These are phyloP conservation scores for Arthrocladium fulminans DNA, from an alignment of 2,329 filamentous ascomycete species.

Conservation along the genomic window DNA sequence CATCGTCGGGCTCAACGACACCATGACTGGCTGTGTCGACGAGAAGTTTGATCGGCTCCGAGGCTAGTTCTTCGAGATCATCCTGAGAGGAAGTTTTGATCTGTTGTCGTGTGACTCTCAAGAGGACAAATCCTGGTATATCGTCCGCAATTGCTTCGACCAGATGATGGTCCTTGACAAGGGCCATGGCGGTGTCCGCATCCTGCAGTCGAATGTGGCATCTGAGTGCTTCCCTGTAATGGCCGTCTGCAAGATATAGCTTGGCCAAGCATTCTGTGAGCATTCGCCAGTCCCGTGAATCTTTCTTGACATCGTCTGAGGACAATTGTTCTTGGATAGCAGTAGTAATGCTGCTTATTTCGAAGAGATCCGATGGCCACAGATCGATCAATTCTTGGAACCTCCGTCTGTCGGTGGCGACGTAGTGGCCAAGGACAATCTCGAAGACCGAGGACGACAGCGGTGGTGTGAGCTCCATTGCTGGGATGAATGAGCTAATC, in stretches of 20 bases:
- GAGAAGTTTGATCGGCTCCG: conserved; percentile 75
- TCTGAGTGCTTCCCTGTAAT: conserved; percentile 72
- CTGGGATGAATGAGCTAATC: conserved; percentile 75
- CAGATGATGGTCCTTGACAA: conserved; percentile 84
- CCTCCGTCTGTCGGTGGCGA: conserved; percentile 63
- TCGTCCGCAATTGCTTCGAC: conserved; percentile 82
- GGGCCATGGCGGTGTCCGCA: conserved; percentile 74
- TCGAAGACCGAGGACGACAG: conserved; percentile 80
- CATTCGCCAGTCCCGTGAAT: conserved; percentile 79
- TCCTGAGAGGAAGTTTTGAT: conserved; percentile 54
- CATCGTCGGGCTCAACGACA: conserved; percentile 65
- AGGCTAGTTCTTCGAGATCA: conserved; percentile 70
- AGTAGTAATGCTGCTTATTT: conserved; percentile 64
- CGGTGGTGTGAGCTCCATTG: conserved; percentile 64
- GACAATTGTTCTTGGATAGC: conserved; percentile 75
- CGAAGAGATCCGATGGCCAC: conserved; percentile 80
- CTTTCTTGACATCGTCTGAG: conserved; percentile 58
- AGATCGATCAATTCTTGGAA: conserved; percentile 71
- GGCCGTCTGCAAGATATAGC: conserved; percentile 71
- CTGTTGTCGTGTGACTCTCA: conserved; percentile 69
- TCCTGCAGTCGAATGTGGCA: conserved; percentile 89
- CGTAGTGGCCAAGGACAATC: conserved; percentile 79
- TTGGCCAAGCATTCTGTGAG: conserved; percentile 80
- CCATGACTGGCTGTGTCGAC: conserved; percentile 88
- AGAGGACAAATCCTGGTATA: conserved; percentile 75